phyloP scores from a whole-genome alignment of 495 filamentous ascomycete species.

The Aspergillus hancockii region DNA sequence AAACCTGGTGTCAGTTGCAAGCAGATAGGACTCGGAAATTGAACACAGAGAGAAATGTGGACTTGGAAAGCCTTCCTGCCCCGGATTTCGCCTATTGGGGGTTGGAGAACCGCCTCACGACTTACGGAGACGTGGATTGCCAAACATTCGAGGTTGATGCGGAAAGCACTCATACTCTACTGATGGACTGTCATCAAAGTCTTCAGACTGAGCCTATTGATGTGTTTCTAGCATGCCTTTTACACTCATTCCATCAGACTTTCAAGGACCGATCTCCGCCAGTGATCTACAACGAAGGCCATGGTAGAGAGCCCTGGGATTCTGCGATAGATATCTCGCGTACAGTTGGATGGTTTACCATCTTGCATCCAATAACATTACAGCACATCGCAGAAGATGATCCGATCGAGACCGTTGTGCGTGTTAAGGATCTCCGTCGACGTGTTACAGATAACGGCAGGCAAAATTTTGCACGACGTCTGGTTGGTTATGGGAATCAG shows the following conservation, averaged over 20 bases:
- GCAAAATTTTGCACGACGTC: conserved; percentile 50
- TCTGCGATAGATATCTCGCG: conserved; percentile 54
- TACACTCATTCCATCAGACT: conserved; percentile 50
- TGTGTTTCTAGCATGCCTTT: conserved; percentile 51
- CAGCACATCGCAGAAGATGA: conserved; percentile 23
- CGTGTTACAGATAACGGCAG: conserved; percentile 49
- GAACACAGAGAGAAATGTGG: conserved; percentile 24
- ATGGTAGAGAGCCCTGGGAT: conserved; percentile 57
- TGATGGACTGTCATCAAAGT: conserved; percentile 47
- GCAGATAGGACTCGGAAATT: conserved; percentile 37
- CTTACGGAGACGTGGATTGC: conserved; percentile 51
- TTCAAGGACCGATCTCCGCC: conserved; percentile 56
- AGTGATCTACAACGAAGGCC: conserved; percentile 56
- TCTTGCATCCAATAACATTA: conserved; percentile 50
- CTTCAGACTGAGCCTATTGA: conserved; percentile 55
- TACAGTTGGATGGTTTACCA: conserved; percentile 66
- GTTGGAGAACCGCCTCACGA: conserved; percentile 43
- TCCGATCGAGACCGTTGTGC: conserved; percentile 40
- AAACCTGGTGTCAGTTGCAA: conserved; percentile 59
- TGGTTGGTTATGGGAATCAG: conserved; percentile 43
- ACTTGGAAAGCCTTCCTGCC: conserved; percentile 29
- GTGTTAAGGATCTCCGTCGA: conserved; percentile 49
- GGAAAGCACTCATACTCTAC: conserved; percentile 40
- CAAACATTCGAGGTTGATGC: conserved; percentile 48
- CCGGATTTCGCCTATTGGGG: conserved; percentile 53